A percentile compares a stretch with the other conserved stretches of the same genome.
Evolutionary conservation across 495 filamentous ascomycete species (phyloP).

Genomic region (Schizothecium vesticola): DNA sequence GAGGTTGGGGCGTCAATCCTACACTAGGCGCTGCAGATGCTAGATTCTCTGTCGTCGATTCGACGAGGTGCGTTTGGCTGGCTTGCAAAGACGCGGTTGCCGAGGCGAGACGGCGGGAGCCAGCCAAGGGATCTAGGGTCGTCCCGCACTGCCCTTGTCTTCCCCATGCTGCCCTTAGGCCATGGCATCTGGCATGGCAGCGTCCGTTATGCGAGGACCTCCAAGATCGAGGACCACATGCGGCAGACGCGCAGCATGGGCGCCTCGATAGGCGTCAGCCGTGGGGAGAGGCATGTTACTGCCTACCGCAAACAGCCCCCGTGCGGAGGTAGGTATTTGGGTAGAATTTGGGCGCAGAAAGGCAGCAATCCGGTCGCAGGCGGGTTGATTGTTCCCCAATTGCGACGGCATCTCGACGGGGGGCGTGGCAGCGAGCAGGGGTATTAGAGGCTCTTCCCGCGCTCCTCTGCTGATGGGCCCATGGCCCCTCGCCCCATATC

Average conservation of each 20-base stretch:
- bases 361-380: conserved; percentile 8
- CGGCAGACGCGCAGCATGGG: not conserved
- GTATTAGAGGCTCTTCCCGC: conserved; percentile 19
- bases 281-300: not conserved
- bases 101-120: conserved; percentile 1
- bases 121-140: not conserved
- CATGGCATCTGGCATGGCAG: not conserved
- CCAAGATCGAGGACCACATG: not conserved
- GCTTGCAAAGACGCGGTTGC: conserved; percentile 9
- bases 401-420: conserved; percentile 4
- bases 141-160: not conserved
- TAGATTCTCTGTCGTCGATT: not conserved
- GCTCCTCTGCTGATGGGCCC: not conserved
- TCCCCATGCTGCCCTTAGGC: not conserved
- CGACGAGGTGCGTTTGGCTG: conserved; percentile 6
- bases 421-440: conserved; percentile 10
- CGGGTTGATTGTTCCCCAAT: conserved; percentile 5
- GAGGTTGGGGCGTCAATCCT: not conserved
- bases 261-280: not conserved
- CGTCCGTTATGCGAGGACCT: conserved; percentile 9
- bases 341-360: conserved; percentile 11
- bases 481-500: conserved; percentile 20
- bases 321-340: conserved; percentile 11
- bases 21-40: not conserved
- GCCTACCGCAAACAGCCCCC: not conserved